A percentile compares a stretch with the other conserved stretches of the same genome.
phyloP scores from a whole-genome alignment of 1,139 yeast species.

The Saccharomycopsis hybrid region DNA sequence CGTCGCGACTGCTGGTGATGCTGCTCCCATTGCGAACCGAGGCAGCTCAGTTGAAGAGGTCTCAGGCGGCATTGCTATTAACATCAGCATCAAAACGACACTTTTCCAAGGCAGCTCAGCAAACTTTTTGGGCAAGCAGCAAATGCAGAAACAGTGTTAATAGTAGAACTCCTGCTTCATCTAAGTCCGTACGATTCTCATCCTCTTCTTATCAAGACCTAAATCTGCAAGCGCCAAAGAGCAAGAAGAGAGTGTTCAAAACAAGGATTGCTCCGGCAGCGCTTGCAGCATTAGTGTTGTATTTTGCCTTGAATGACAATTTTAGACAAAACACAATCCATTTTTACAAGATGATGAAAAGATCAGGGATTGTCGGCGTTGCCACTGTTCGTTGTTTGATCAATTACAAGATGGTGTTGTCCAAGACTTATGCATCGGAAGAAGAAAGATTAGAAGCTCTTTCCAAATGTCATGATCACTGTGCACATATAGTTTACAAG shows the following conservation, averaged over 20 bases:
- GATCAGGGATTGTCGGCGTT: conserved; percentile 57
- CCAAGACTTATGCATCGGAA: conserved; percentile 27
- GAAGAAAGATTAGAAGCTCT: conserved; percentile 52
- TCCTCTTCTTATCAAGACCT: too few species aligned
- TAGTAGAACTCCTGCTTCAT: too few species aligned
- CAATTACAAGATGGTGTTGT: conserved; percentile 53
- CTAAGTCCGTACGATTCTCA: too few species aligned
- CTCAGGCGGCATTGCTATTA: too few species aligned
- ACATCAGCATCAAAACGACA: too few species aligned
- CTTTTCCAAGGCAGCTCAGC: too few species aligned
- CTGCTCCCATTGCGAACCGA: too few species aligned
- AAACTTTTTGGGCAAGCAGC: too few species aligned
- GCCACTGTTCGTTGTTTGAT: conserved; percentile 61
- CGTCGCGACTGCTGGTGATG: too few species aligned
- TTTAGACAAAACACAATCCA: conserved; percentile 7
- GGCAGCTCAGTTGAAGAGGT: too few species aligned
- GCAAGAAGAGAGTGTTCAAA: neutral
- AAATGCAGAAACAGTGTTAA: too few species aligned
- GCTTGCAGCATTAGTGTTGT: conserved; percentile 2
- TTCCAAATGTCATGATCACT: conserved; percentile 56
- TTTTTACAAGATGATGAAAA: conserved; percentile 21
- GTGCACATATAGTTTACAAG: conserved; percentile 71
- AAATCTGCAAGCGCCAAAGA: neutral
- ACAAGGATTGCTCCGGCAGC: conserved; percentile 1
- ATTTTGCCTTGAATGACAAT: conserved; percentile 1